These are phyloP conservation scores for Amniculicola lignicola DNA, from an alignment of 495 filamentous ascomycete genomes.

Conservation along the genomic window DNA sequence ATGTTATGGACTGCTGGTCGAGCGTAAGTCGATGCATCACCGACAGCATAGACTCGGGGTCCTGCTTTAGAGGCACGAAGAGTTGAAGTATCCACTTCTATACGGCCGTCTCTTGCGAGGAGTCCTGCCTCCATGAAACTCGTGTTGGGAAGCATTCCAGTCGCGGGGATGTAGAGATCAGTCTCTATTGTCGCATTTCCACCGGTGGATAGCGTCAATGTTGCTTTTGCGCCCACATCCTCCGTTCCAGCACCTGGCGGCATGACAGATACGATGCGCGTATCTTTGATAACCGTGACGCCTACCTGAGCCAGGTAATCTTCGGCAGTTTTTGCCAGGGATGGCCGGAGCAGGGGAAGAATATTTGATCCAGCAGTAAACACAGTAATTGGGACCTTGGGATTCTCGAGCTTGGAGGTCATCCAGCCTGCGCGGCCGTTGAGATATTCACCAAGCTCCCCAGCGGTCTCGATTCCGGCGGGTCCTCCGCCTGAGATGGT, in stretches of 20 bases:
- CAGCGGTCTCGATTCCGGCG: slow-evolving; percentile 59
- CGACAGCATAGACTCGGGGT: slow-evolving; percentile 47
- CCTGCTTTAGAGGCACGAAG: slow-evolving; percentile 49
- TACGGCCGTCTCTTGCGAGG: slow-evolving; percentile 39
- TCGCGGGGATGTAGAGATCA: slow-evolving; percentile 53
- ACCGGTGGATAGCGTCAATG: slow-evolving; percentile 40
- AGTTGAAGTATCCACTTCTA: slow-evolving; percentile 45
- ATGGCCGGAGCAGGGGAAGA: slow-evolving; percentile 44
- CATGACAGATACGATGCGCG: slow-evolving; percentile 25
- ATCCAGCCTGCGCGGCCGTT: slow-evolving; percentile 31
- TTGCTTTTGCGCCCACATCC: slow-evolving; percentile 27
- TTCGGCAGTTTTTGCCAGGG: slow-evolving; percentile 44
- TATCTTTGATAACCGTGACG: slow-evolving; percentile 46
- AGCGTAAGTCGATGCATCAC: slow-evolving; percentile 41
- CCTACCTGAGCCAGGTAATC: slow-evolving; percentile 44
- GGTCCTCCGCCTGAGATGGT: slow-evolving; percentile 60
- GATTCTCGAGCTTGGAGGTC: slow-evolving; percentile 24
- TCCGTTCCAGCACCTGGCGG: slow-evolving; percentile 22
- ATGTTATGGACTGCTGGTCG: slow-evolving; percentile 44
- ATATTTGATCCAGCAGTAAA: slow-evolving; percentile 44
- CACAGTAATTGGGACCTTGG: slow-evolving; percentile 45
- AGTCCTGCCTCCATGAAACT: slow-evolving; percentile 41
- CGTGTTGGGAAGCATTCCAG: slow-evolving; percentile 48
- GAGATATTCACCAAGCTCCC: slow-evolving; percentile 46
- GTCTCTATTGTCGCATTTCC: slow-evolving; percentile 39